phyloP scores from a whole-genome alignment of 192 early-diverging fungal genomes.

The Diversispora epigaea region DNA sequence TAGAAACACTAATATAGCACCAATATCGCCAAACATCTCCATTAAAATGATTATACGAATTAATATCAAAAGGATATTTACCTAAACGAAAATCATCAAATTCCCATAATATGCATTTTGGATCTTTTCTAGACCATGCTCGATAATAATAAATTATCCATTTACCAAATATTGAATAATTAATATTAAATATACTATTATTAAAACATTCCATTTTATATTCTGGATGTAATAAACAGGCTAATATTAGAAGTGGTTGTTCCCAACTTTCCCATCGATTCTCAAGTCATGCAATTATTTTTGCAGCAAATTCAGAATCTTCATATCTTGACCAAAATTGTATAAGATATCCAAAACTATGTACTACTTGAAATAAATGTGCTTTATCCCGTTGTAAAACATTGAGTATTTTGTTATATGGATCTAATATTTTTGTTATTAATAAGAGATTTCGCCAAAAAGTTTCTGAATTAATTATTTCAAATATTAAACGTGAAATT shows the following conservation, averaged over 20 bases:
- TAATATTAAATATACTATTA: not conserved
- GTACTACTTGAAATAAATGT: too few relatives aligned
- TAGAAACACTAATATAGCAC: not conserved
- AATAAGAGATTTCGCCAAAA: too few relatives aligned
- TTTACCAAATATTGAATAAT: not conserved
- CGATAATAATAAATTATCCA: slow-evolving; percentile 22
- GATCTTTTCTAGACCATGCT: not conserved
- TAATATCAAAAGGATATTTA: slow-evolving; percentile 22
- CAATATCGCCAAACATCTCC: not conserved
- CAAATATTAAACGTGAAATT: too few relatives aligned
- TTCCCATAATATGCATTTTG: not conserved
- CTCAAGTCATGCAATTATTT: slow-evolving; percentile 4
- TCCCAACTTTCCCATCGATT: not conserved
- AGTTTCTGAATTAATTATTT: too few relatives aligned
- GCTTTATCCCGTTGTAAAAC: too few relatives aligned
- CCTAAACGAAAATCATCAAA: not conserved
- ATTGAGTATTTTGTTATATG: too few relatives aligned
- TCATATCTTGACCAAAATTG: too few relatives aligned
- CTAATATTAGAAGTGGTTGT: slow-evolving; percentile 7
- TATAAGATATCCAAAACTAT: too few relatives aligned
- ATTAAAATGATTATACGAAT: slow-evolving; percentile 9
- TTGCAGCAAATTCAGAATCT: too few relatives aligned
- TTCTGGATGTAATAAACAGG: not conserved
- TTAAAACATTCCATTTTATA: not conserved
- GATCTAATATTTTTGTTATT: too few relatives aligned